Conservation (phyloP, 768 basidiomycete genomes). For the Holtermanniella nyarrowii region DNA sequence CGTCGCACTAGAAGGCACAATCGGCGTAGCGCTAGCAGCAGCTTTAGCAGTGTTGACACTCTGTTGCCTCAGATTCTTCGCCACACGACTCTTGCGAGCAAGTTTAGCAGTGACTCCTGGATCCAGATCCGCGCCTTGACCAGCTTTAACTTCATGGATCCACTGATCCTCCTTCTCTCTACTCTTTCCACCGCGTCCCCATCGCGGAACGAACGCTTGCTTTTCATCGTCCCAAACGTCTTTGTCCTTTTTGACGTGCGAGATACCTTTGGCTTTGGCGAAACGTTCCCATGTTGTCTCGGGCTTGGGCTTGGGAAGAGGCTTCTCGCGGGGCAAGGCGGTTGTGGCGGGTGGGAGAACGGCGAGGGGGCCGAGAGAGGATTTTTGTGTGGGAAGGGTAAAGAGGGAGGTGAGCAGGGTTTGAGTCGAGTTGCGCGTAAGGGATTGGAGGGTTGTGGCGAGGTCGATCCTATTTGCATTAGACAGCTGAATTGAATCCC, state of each 20-base stretch:
- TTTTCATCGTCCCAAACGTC: conserved; percentile 88
- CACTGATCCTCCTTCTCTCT: conserved; percentile 76
- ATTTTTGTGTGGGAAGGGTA: conserved; percentile 61
- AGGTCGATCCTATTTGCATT: conserved; percentile 52
- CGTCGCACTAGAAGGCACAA: conserved; percentile 6
- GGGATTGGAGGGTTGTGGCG: conserved; percentile 65
- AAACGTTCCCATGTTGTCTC: conserved; percentile 96
- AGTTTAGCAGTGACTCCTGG: conserved; percentile 64
- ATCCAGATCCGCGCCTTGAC: conserved; percentile 68
- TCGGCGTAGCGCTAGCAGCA: conserved; percentile 27
- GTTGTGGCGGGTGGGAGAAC: conserved; percentile 68
- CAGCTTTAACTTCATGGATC: conserved; percentile 78
- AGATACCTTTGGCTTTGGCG: conserved; percentile 87
- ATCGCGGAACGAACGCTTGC: conserved; percentile 82
- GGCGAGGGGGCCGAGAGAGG: conserved; percentile 58
- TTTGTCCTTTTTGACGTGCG: conserved; percentile 63
- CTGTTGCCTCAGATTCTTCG: conserved; percentile 74
- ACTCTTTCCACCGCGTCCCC: conserved; percentile 79
- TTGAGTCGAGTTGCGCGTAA: conserved; percentile 71
- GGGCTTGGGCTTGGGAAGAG: conserved; percentile 81
- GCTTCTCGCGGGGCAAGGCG: conserved; percentile 77
- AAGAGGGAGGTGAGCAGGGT: conserved; percentile 69
- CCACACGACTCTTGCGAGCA: conserved; percentile 67
- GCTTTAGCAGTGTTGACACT: conserved; percentile 61
- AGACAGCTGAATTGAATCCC: conserved; percentile 1